Conservation (phyloP, 768 basidiomycete genomes). For the Leucogyrophana mollusca region DNA sequence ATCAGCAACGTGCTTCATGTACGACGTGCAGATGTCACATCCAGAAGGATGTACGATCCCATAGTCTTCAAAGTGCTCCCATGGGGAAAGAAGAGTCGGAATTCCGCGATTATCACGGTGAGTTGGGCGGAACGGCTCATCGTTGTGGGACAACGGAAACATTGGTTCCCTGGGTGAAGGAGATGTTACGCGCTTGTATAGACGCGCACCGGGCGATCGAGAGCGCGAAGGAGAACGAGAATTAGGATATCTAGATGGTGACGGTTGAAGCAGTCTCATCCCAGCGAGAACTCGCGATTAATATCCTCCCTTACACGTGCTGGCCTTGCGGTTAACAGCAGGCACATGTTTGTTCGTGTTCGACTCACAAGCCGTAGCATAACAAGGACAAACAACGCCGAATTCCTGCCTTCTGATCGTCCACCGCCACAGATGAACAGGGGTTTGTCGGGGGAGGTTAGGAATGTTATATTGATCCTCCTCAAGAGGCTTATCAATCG, state of each 20-base stretch:
- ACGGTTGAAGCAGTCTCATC: constrained; percentile 8
- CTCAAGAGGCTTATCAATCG: no score
- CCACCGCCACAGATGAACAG: no score
- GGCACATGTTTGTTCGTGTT: constrained; percentile 27
- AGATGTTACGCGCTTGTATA: constrained; percentile 5
- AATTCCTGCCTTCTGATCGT: no score
- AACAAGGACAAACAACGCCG: constrained; percentile 8
- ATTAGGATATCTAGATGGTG: constrained; percentile 17
- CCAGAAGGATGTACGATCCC: constrained; percentile 40
- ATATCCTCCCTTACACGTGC: constrained; percentile 31
- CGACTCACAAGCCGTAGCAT: constrained; percentile 10
- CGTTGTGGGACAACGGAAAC: constrained; percentile 31
- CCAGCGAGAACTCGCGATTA: constrained; percentile 11
- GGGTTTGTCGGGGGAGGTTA: no score
- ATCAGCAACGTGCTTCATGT: constrained; percentile 40
- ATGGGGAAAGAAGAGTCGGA: constrained; percentile 33
- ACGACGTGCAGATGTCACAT: constrained; percentile 36
- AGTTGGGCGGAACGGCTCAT: constrained; percentile 28
- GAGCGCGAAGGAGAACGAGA: constrained; percentile 8
- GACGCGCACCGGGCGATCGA: constrained; percentile 19
- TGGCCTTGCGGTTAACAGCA: constrained; percentile 24
- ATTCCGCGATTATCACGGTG: constrained; percentile 30
- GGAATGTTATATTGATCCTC: no score
- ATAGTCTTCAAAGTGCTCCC: constrained; percentile 39
- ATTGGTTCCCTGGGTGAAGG: constrained; percentile 15